Conservation (phyloP, 108 stramenopile species). For the Cyclotella sp. region DNA sequence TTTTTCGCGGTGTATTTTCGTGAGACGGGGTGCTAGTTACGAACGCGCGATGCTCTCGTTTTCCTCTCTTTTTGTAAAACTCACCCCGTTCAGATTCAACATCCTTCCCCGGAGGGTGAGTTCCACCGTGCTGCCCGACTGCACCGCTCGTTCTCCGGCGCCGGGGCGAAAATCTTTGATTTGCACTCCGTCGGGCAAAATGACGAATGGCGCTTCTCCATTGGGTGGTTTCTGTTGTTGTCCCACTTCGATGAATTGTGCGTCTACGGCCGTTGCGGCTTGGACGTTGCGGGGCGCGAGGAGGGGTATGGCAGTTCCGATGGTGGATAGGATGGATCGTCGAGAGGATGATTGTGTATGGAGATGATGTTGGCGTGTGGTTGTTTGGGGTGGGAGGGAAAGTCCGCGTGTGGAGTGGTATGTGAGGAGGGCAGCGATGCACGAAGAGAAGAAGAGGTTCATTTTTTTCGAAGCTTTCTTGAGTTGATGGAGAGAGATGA, state of each 20-base stretch:
- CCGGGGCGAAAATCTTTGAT: conserved; percentile 67
- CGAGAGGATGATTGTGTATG: too few species aligned
- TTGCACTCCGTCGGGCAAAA: conserved; percentile 66
- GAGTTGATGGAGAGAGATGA: background rate
- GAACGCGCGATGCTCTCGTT: too few species aligned
- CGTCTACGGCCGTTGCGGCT: background rate
- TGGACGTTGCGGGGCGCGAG: too few species aligned
- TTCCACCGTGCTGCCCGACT: conserved; percentile 37
- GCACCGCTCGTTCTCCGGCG: conserved; percentile 43
- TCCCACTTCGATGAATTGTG: conserved; percentile 59
- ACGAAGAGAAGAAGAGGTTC: too few species aligned
- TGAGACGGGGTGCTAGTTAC: too few species aligned
- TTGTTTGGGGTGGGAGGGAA: too few species aligned
- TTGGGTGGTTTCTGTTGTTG: conserved; percentile 61
- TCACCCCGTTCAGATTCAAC: conserved; percentile 74
- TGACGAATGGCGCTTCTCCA: conserved; percentile 55
- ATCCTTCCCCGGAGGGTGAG: conserved; percentile 65
- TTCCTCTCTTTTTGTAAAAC: background rate
- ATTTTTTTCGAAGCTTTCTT: background rate
- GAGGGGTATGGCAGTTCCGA: too few species aligned
- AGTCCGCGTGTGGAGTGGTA: too few species aligned
- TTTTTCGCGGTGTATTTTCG: too few species aligned
- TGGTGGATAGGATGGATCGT: too few species aligned
- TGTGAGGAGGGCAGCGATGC: too few species aligned
- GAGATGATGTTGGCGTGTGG: too few species aligned